Evolutionary conservation across 2,329 filamentous ascomycete genomes (phyloP).

Genomic region (Pseudogymnoascus sp.): DNA sequence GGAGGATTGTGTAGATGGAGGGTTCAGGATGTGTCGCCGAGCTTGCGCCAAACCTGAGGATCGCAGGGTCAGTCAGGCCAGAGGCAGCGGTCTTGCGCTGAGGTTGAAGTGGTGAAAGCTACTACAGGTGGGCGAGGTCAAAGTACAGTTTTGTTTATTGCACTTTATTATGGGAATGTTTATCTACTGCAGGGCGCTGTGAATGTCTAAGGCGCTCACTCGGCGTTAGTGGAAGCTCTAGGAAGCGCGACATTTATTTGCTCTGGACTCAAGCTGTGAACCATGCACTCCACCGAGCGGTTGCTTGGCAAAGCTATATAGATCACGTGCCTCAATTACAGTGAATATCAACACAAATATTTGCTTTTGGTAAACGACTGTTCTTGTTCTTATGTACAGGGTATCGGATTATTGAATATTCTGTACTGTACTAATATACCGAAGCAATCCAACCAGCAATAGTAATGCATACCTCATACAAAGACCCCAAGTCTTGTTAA

Average conservation of each 20-base stretch:
- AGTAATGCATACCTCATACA: slow-evolving; percentile 9
- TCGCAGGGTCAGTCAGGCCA: slow-evolving; percentile 5
- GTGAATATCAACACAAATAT: background rate
- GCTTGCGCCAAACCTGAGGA: slow-evolving; percentile 8
- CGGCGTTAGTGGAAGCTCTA: slow-evolving; percentile 1
- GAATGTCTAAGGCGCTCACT: background rate
- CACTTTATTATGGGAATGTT: background rate
- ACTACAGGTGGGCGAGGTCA: background rate
- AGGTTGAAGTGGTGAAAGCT: background rate
- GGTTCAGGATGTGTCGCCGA: background rate
- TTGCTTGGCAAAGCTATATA: background rate
- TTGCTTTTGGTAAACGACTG: background rate
- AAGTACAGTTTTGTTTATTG: background rate
- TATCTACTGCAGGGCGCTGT: slow-evolving; percentile 5
- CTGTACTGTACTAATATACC: background rate
- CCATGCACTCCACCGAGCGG: background rate
- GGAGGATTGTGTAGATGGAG: background rate
- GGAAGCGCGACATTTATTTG: slow-evolving; percentile 5
- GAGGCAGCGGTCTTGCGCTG: background rate
- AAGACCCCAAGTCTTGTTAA: slow-evolving; percentile 12
- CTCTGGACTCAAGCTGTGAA: slow-evolving; percentile 1
- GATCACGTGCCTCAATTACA: background rate
- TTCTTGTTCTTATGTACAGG: slow-evolving; percentile 2
- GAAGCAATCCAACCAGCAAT: slow-evolving; percentile 6
- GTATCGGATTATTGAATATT: background rate